Conservation (phyloP, 2,329 filamentous ascomycete species). For the Chaetomiaceae sp. region DNA sequence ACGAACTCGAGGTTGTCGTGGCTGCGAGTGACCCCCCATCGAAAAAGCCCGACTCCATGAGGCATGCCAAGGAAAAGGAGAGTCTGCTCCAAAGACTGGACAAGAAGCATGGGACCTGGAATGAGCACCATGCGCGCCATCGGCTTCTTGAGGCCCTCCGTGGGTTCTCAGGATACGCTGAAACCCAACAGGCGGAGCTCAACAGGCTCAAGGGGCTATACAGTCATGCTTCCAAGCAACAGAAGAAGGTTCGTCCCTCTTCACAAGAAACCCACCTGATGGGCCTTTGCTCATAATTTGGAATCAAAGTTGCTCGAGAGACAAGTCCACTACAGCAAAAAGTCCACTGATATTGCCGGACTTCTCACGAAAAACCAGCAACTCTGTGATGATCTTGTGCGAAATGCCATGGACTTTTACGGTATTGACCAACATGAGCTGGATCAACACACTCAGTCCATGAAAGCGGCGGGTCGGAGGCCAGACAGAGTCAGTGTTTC, state of each 20-base stretch:
- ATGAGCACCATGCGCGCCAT: constrained; percentile 35
- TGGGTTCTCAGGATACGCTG: constrained; percentile 34
- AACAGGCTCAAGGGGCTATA: constrained; percentile 35
- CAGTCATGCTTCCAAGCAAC: constrained; percentile 32
- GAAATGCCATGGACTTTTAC: constrained; percentile 43
- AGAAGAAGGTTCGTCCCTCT: constrained; percentile 26
- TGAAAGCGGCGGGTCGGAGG: constrained; percentile 33
- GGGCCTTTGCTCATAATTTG: neutral
- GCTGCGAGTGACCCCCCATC: neutral
- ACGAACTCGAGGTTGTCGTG: constrained; percentile 1
- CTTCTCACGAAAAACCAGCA: constrained; percentile 41
- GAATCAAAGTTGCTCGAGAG: constrained; percentile 43
- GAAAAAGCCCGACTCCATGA: neutral
- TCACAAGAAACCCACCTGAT: neutral
- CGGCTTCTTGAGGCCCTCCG: constrained; percentile 38
- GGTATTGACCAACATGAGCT: constrained; percentile 41
- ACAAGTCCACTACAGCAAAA: constrained; percentile 52
- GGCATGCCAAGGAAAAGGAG: constrained; percentile 14
- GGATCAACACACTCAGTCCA: constrained; percentile 36
- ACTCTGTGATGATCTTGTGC: constrained; percentile 43
- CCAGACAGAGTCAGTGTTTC: constrained; percentile 45
- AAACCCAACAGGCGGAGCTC: constrained; percentile 34
- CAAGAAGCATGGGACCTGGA: constrained; percentile 31
- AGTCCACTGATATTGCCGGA: constrained; percentile 40
- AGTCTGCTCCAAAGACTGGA: constrained; percentile 29